Conservation (phyloP, 352 stramenopile species). For the Phytophthora capsici region DNA sequence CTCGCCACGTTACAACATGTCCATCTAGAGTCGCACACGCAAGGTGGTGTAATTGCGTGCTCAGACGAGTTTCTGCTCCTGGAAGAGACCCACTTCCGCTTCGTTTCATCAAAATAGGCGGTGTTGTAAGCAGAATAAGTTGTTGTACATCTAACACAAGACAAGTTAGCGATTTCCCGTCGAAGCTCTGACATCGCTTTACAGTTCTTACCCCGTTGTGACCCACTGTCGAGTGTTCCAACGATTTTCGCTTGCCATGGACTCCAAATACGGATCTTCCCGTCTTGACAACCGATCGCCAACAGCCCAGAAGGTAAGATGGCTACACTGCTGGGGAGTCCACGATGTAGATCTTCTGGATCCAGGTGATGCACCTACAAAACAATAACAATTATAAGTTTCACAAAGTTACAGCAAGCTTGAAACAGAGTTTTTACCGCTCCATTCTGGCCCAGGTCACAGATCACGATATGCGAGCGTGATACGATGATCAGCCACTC, state of each 20-base stretch:
- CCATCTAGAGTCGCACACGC: slow-evolving; percentile 65
- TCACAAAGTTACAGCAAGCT: not conserved
- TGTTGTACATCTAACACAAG: slow-evolving; percentile 64
- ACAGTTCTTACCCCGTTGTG: slow-evolving; percentile 41
- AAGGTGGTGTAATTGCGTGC: slow-evolving; percentile 53
- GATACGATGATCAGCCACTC: slow-evolving; percentile 76
- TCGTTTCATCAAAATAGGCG: slow-evolving; percentile 41
- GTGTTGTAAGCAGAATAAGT: slow-evolving; percentile 60
- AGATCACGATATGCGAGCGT: slow-evolving; percentile 67
- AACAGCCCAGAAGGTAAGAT: slow-evolving; percentile 69
- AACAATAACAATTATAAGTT: slow-evolving; percentile 1
- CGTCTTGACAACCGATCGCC: slow-evolving; percentile 78
- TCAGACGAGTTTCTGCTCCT: slow-evolving; percentile 29
- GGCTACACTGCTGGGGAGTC: slow-evolving; percentile 62
- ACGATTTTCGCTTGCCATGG: slow-evolving; percentile 63
- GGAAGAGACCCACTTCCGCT: slow-evolving; percentile 40
- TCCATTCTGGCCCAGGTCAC: slow-evolving; percentile 72
- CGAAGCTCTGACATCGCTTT: not conserved
- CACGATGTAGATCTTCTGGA: slow-evolving; percentile 65
- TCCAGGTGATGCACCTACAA: slow-evolving; percentile 39
- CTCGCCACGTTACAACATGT: slow-evolving; percentile 57
- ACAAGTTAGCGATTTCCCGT: not conserved
- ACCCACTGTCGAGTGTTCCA: slow-evolving; percentile 70
- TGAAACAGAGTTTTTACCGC: slow-evolving; percentile 31
- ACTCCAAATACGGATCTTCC: slow-evolving; percentile 77